These are phyloP conservation scores for Fusarium sp. DNA, from an alignment of 2,329 filamentous ascomycete species.

Conservation along the genomic window DNA sequence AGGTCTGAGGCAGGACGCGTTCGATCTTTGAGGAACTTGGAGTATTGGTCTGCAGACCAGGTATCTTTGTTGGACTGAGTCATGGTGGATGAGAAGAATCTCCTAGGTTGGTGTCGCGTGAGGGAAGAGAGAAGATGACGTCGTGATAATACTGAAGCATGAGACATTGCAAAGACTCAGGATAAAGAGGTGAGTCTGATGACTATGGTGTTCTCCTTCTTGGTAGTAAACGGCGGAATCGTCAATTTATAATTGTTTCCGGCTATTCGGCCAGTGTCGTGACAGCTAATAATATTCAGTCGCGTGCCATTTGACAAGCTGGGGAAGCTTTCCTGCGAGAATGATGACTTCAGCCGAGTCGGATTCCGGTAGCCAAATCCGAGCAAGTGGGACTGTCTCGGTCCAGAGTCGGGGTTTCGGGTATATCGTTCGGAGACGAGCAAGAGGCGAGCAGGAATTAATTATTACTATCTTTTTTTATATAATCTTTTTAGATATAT, in stretches of 20 bases:
- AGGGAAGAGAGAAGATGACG: slow-evolving; percentile 17
- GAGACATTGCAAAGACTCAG: not conserved
- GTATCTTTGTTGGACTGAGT: slow-evolving; percentile 32
- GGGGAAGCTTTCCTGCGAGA: not conserved
- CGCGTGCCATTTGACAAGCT: not conserved
- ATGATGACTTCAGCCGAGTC: slow-evolving; percentile 6
- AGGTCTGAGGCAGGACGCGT: slow-evolving; percentile 66
- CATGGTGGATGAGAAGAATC: slow-evolving; percentile 10
- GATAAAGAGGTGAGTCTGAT: not conserved
- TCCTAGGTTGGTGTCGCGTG: not conserved
- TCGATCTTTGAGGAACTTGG: slow-evolving; percentile 65
- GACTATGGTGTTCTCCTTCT: not conserved
- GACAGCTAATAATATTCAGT: not conserved
- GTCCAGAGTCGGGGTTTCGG: slow-evolving; percentile 1
- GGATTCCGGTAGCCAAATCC: slow-evolving; percentile 3
- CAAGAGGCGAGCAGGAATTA: not conserved
- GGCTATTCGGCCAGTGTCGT: not conserved
- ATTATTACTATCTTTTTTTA: not conserved
- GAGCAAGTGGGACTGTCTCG: slow-evolving; percentile 22
- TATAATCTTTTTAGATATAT: too few species aligned
- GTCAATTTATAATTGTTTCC: not conserved
- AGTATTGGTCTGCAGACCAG: slow-evolving; percentile 68
- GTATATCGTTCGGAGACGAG: not conserved
- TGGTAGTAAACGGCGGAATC: rapidly evolving
- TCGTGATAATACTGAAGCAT: not conserved